phyloP scores from a whole-genome alignment of 202 grass and related monocot genomes.

The Musa balbisiana region DNA sequence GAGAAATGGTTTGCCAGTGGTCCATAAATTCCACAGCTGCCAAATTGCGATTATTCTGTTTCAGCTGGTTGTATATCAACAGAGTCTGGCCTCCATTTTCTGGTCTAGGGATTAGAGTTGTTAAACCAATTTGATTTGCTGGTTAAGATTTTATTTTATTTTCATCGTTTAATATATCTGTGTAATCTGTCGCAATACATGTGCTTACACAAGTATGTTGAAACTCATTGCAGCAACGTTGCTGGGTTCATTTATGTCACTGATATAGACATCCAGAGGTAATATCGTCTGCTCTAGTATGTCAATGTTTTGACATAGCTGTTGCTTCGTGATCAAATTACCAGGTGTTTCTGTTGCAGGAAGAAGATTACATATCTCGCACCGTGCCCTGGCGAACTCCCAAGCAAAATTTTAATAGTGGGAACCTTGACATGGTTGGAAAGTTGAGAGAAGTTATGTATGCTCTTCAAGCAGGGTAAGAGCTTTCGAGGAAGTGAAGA shows the following conservation, averaged over 20 bases:
- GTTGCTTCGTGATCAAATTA: not conserved
- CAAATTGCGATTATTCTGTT: not conserved
- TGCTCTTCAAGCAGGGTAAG: too few species aligned
- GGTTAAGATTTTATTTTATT: not conserved
- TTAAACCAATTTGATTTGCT: too few species aligned
- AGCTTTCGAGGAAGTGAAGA: too few species aligned
- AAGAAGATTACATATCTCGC: conserved; percentile 87
- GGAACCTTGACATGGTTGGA: conserved; percentile 86
- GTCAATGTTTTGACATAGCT: not conserved
- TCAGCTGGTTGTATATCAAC: too few species aligned
- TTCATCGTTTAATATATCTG: not conserved
- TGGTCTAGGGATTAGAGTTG: too few species aligned
- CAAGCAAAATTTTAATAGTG: conserved; percentile 72
- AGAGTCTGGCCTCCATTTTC: too few species aligned
- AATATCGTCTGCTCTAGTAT: conserved; percentile 2
- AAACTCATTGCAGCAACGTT: conserved; percentile 55
- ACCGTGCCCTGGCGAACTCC: conserved; percentile 67
- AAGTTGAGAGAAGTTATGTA: conserved; percentile 33
- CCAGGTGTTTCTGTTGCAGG: conserved; percentile 31
- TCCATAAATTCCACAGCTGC: not conserved
- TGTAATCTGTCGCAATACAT: not conserved
- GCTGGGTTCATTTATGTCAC: conserved; percentile 82
- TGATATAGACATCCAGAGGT: conserved; percentile 89
- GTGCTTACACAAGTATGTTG: conserved; percentile 19
- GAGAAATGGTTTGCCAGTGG: not conserved